Evolutionary conservation across 164 flowering plant genomes (phyloP).

Genomic region (Stephania cephalantha): DNA sequence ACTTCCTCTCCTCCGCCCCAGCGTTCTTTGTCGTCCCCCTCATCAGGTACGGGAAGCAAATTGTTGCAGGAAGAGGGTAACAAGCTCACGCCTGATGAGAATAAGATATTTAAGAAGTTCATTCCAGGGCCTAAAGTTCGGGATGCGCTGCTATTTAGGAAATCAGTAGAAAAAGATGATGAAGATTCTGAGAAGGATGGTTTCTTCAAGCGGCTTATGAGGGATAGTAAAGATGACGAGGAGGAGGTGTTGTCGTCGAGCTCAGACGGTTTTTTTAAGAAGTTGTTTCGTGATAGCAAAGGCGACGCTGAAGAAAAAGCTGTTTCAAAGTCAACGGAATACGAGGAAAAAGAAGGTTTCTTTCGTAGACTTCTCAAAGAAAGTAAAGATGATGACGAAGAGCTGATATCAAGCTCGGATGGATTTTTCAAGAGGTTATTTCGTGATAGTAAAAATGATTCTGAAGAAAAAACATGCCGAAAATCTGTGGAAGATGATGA

Average conservation of each 20-base stretch:
- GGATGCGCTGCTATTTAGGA: constrained; percentile 30
- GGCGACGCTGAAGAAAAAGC: constrained; percentile 42
- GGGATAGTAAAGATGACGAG: constrained; percentile 46
- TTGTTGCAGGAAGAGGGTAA: constrained; percentile 45
- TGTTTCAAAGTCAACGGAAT: constrained; percentile 44
- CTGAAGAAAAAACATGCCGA: constrained; percentile 34
- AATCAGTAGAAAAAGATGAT: constrained; percentile 37
- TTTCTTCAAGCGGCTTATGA: constrained; percentile 37
- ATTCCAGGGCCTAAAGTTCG: constrained; percentile 34
- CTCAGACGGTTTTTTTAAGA: constrained; percentile 82
- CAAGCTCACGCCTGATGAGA: constrained; percentile 54
- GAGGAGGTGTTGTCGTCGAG: constrained; percentile 57
- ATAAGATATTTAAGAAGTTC: constrained; percentile 41
- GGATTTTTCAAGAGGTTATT: constrained; percentile 84
- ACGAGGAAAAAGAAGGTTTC: constrained; percentile 89
- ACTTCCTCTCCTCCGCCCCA: constrained; percentile 67
- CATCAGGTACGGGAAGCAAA: constrained; percentile 46
- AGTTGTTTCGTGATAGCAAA: constrained; percentile 77
- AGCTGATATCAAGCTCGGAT: constrained; percentile 58
- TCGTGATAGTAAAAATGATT: constrained; percentile 70
- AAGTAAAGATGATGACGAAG: constrained; percentile 61
- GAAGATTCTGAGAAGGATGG: constrained; percentile 49
- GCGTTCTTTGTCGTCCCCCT: constrained; percentile 54
- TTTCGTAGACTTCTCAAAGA: constrained; percentile 41
- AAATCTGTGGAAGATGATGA: constrained; percentile 70